Evolutionary conservation across 768 basidiomycete species (phyloP).

Genomic region (Amanita rimosa): DNA sequence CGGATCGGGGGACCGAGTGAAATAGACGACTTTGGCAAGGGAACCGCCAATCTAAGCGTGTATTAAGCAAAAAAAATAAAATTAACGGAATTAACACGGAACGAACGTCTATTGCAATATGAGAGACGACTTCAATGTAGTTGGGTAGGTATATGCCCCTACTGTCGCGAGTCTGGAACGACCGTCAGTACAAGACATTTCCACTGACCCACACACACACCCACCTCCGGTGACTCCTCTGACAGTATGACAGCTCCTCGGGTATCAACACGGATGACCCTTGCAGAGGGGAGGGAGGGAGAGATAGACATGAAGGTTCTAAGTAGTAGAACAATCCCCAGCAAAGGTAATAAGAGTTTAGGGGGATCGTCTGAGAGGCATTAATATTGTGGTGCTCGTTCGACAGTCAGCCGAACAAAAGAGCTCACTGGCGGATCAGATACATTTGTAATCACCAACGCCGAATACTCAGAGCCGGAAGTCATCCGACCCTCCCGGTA

Average conservation of each 20-base stretch:
- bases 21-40: constrained; percentile 96
- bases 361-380: neutral
- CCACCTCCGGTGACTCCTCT: constrained; percentile 90
- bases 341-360: neutral
- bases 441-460: constrained; percentile 8
- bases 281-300: constrained; percentile 68
- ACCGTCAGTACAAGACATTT: constrained; percentile 5
- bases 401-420: neutral
- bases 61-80: constrained; percentile 5
- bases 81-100: neutral
- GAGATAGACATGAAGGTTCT: constrained; percentile 21
- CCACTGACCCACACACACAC: constrained; percentile 18
- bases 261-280: constrained; percentile 90
- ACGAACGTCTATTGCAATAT: constrained; percentile 95
- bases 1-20: constrained; percentile 85
- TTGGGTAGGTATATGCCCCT: constrained; percentile 96
- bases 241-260: constrained; percentile 87
- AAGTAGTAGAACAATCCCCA: constrained; percentile 3
- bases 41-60: constrained; percentile 81
- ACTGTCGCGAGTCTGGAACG: constrained; percentile 73
- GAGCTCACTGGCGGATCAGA: no score
- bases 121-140: constrained; percentile 94
- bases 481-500: neutral
- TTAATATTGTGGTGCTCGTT: neutral
- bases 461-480: constrained; percentile 6